Conservation (phyloP, 805 yeast species). For the Kazachstania bromeliacearum region DNA sequence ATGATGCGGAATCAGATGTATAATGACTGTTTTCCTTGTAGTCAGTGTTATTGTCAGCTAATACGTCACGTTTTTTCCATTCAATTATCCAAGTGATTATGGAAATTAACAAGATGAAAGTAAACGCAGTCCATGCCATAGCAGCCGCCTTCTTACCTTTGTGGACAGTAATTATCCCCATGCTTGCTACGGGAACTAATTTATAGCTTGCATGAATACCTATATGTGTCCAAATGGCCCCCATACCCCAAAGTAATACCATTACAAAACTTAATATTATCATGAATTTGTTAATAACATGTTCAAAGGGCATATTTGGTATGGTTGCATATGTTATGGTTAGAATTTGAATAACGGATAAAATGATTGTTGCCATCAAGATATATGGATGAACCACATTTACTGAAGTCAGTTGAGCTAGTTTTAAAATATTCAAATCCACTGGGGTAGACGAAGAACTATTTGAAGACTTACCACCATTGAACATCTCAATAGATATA, state of each 20-base stretch:
- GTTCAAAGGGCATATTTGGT: slow-evolving; percentile 41
- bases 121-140: slow-evolving; percentile 53
- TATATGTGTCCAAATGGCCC: slow-evolving; percentile 55
- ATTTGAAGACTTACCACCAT: slow-evolving; percentile 22
- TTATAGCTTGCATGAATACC: slow-evolving; percentile 38
- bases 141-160: slow-evolving; percentile 45
- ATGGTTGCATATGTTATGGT: slow-evolving; percentile 35
- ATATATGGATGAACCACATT: slow-evolving; percentile 46
- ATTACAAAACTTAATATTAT: slow-evolving; percentile 30
- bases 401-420: slow-evolving; percentile 39
- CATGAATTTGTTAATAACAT: slow-evolving; percentile 19
- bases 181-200: slow-evolving; percentile 42
- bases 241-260: slow-evolving; percentile 51
- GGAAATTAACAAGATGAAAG: slow-evolving; percentile 36
- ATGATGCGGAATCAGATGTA: slow-evolving; percentile 11
- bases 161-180: slow-evolving; percentile 37
- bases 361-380: slow-evolving; percentile 39
- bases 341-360: slow-evolving; percentile 35
- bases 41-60: slow-evolving; percentile 10
- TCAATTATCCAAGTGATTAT: slow-evolving; percentile 31
- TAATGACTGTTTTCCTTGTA: slow-evolving; percentile 4
- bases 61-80: slow-evolving; percentile 24
- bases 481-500: slow-evolving; percentile 19
- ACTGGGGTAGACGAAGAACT: slow-evolving; percentile 13
- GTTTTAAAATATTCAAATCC: slow-evolving; percentile 35